These are phyloP conservation scores for Fimicolochytrium jonesii DNA, from an alignment of 192 early-diverging fungal species.

Conservation along the genomic window DNA sequence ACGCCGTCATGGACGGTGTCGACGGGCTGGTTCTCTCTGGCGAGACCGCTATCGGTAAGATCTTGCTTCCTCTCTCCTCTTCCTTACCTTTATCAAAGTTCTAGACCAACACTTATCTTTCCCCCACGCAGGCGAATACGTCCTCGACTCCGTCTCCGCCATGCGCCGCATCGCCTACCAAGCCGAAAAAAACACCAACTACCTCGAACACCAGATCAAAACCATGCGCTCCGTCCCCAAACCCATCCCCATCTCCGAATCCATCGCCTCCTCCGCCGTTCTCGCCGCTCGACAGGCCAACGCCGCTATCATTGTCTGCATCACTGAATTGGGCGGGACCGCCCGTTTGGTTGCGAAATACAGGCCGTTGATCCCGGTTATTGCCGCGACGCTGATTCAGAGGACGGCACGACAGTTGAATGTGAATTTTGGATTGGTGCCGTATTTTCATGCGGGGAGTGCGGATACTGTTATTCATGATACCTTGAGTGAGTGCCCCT, in stretches of 20 bases:
- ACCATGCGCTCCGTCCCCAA: conserved; percentile 52
- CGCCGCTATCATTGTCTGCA: conserved; percentile 49
- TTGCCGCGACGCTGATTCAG: conserved; percentile 46
- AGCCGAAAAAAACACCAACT: conserved; percentile 57
- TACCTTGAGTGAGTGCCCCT: conserved; percentile 26
- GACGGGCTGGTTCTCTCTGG: conserved; percentile 57
- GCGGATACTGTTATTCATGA: conserved; percentile 36
- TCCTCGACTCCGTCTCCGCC: conserved; percentile 42
- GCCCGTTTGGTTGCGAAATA: conserved; percentile 57
- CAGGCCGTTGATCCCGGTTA: conserved; percentile 50
- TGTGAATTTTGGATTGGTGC: conserved; percentile 49
- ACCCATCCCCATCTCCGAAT: conserved; percentile 52
- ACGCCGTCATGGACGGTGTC: conserved; percentile 60
- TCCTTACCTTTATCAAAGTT: too few relatives aligned
- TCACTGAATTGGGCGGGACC: conserved; percentile 51
- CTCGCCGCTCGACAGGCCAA: conserved; percentile 47
- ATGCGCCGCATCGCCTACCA: conserved; percentile 49
- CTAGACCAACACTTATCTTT: neutral
- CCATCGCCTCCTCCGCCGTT: conserved; percentile 57
- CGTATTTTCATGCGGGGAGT: conserved; percentile 43
- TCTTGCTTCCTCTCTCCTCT: too few relatives aligned
- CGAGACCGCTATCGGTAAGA: conserved; percentile 55
- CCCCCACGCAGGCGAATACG: conserved; percentile 29
- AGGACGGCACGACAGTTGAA: conserved; percentile 53
- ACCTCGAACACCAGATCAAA: conserved; percentile 54